Conservation (phyloP, 495 filamentous ascomycete genomes). For the Talaromyces liani region DNA sequence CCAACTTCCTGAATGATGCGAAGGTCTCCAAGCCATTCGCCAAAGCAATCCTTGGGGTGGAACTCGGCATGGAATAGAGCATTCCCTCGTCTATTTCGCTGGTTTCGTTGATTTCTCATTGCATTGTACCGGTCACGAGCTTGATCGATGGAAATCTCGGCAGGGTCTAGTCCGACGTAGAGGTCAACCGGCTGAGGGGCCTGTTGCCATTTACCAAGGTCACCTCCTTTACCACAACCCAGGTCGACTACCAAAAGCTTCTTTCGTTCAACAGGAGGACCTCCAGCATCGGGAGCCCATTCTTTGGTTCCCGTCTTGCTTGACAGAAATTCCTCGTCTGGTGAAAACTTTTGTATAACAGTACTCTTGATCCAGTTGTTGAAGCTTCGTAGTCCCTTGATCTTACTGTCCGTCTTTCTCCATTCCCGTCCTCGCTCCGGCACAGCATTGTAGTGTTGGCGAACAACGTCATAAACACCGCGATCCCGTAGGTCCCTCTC, state of each 20-base stretch:
- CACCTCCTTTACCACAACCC: conserved; percentile 94
- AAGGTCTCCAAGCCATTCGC: conserved; percentile 68
- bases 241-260: conserved; percentile 79
- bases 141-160: conserved; percentile 84
- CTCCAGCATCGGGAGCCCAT: conserved; percentile 45
- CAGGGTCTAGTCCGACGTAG: conserved; percentile 89
- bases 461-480: conserved; percentile 76
- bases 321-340: conserved; percentile 61
- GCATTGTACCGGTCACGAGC: conserved; percentile 72
- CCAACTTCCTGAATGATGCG: conserved; percentile 75
- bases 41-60: conserved; percentile 82
- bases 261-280: conserved; percentile 33
- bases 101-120: conserved; percentile 57
- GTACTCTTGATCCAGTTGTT: conserved; percentile 99
- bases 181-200: conserved; percentile 77
- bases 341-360: conserved; percentile 93
- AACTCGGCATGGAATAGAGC: conserved; percentile 78
- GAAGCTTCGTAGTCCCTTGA: conserved; percentile 88
- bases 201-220: conserved; percentile 90
- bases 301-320: conserved; percentile 29
- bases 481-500: conserved; percentile 36
- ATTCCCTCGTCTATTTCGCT: conserved; percentile 48
- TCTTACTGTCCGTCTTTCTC: conserved; percentile 85
- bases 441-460: conserved; percentile 93
- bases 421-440: conserved; percentile 81